Conservation (phyloP, 768 basidiomycete genomes). For the Cystobasidium onofrii region DNA sequence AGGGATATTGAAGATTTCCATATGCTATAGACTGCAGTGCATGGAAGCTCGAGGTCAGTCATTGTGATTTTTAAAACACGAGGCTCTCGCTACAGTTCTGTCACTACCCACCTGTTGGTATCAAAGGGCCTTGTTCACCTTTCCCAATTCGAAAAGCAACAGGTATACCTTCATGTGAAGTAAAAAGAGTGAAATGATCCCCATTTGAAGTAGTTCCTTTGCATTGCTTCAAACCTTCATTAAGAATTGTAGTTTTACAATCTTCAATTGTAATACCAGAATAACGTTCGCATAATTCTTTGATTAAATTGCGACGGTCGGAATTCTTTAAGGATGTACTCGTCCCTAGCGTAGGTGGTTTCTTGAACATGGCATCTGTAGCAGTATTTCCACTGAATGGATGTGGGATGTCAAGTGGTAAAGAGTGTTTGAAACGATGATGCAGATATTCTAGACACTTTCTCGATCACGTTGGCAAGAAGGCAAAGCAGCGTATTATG, state of each 20-base stretch:
- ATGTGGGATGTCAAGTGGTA: no score
- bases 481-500: no score
- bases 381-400: neutral
- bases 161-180: neutral
- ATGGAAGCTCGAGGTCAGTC: no score
- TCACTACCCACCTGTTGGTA: slow-evolving; percentile 1
- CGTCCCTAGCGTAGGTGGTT: slow-evolving; percentile 7
- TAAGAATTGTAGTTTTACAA: neutral
- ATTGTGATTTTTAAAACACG: no score
- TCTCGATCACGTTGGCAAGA: neutral
- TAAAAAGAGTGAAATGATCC: slow-evolving; percentile 13
- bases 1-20: neutral
- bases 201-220: slow-evolving; percentile 24
- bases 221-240: slow-evolving; percentile 9
- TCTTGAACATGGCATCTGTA: slow-evolving; percentile 13
- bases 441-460: neutral
- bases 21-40: slow-evolving; percentile 17
- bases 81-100: neutral
- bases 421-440: no score
- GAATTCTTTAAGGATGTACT: slow-evolving; percentile 8
- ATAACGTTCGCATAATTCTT: slow-evolving; percentile 5
- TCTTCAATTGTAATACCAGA: slow-evolving; percentile 4
- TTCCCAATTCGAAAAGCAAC: slow-evolving; percentile 18
- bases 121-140: slow-evolving; percentile 19
- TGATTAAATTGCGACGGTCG: neutral